A percentile compares a stretch with the other conserved stretches of the same genome.
Conservation (phyloP, 768 basidiomycete genomes). For the Russula emetica region DNA sequence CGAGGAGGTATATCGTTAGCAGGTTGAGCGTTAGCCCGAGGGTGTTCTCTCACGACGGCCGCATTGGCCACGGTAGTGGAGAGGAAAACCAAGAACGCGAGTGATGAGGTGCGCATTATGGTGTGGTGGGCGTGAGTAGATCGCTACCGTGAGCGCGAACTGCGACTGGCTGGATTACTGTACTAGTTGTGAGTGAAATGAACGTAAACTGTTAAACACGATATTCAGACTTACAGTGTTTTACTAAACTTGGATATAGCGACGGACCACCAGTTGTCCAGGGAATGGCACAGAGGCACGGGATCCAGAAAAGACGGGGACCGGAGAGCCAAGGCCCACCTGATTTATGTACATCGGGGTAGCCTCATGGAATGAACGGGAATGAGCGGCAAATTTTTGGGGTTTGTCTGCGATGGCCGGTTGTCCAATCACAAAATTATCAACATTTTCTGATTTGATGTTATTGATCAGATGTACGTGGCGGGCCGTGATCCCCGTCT, state of each 20-base stretch:
- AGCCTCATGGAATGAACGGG: not conserved
- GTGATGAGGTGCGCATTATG: conserved; percentile 6
- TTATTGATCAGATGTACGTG: not conserved
- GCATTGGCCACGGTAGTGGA: conserved; percentile 6
- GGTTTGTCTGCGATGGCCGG: not conserved
- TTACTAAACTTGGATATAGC: not conserved
- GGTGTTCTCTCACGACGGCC: conserved; percentile 2
- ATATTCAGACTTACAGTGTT: not conserved
- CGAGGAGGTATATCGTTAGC: not conserved
- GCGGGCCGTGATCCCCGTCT: not conserved
- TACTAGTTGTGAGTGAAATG: not conserved
- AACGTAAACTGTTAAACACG: not conserved
- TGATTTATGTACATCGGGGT: not conserved
- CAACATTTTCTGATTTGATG: too few species aligned
- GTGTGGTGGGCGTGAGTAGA: not conserved
- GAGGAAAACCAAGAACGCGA: conserved; percentile 9
- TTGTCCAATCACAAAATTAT: not conserved
- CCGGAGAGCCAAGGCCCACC: not conserved
- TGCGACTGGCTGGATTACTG: not conserved
- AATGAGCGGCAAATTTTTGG: conserved; percentile 3
- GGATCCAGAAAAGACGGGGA: not conserved
- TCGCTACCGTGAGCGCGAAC: not conserved
- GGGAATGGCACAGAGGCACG: not conserved
- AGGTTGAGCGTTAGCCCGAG: not conserved
- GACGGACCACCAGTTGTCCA: not conserved